A percentile compares a stretch with the other conserved stretches of the same genome.
Conservation (phyloP, 768 basidiomycete species). For the Tephrocybe sp. region DNA sequence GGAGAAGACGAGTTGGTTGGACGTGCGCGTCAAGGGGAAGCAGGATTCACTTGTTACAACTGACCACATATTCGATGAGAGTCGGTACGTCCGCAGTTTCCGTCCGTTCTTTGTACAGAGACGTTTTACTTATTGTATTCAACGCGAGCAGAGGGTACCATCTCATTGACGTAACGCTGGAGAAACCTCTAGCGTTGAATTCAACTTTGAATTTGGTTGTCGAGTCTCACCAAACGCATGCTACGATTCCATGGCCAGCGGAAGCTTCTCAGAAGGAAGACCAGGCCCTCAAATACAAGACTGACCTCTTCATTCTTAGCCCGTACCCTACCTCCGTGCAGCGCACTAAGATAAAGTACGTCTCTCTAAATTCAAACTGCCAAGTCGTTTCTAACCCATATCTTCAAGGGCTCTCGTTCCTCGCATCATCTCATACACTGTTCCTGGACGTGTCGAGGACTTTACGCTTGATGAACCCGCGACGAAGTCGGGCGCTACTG, state of each 20-base stretch:
- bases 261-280: conserved; percentile 71
- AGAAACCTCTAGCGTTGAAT: conserved; percentile 54
- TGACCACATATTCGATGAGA: conserved; percentile 45
- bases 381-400: conserved; percentile 1
- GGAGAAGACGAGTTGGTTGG: conserved; percentile 70
- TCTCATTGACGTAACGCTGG: conserved; percentile 62
- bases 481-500: conserved; percentile 72
- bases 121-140: conserved; percentile 9
- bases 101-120: background rate
- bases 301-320: conserved; percentile 78
- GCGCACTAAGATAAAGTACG: conserved; percentile 84
- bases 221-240: conserved; percentile 76
- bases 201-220: conserved; percentile 74
- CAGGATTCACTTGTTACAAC: conserved; percentile 47
- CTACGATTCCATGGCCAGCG: conserved; percentile 72
- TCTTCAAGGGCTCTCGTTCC: conserved; percentile 62
- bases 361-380: conserved; percentile 4
- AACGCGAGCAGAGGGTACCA: conserved; percentile 37
- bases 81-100: conserved; percentile 41
- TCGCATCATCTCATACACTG: conserved; percentile 68
- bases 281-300: conserved; percentile 75
- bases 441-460: conserved; percentile 55
- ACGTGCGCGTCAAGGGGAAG: conserved; percentile 78
- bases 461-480: conserved; percentile 61
- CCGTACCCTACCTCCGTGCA: conserved; percentile 81